Evolutionary conservation across 192 early-diverging fungal genomes (phyloP).

Genomic region (Umbelopsis isabellina): DNA sequence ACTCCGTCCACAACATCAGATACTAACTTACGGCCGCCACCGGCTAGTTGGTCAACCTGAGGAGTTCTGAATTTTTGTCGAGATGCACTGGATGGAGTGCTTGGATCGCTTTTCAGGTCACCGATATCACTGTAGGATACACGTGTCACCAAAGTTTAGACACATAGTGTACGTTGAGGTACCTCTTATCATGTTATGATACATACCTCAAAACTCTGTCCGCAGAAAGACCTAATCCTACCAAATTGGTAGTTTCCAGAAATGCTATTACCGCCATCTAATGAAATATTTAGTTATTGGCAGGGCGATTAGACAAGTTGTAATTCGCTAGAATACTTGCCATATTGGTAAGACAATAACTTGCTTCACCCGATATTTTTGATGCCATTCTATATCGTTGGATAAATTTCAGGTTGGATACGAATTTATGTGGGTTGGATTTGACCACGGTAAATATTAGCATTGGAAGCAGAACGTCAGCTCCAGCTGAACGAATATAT

Average conservation of each 20-base stretch:
- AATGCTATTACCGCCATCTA: slow-evolving; percentile 54
- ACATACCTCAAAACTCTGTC: slow-evolving; percentile 49
- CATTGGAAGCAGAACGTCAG: slow-evolving; percentile 70
- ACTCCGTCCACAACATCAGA: slow-evolving; percentile 56
- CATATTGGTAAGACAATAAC: slow-evolving; percentile 58
- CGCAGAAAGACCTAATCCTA: slow-evolving; percentile 47
- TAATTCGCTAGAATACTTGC: slow-evolving; percentile 21
- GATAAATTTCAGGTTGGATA: slow-evolving; percentile 69
- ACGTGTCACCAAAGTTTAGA: background rate
- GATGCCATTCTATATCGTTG: slow-evolving; percentile 49
- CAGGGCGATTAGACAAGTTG: background rate
- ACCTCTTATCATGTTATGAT: background rate
- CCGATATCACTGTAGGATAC: slow-evolving; percentile 19
- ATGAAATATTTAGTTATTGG: background rate
- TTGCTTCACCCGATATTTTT: slow-evolving; percentile 44
- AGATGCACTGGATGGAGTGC: background rate
- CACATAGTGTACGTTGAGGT: background rate
- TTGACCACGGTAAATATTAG: slow-evolving; percentile 71
- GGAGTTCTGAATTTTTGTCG: slow-evolving; percentile 4
- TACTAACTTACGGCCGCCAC: slow-evolving; percentile 44
- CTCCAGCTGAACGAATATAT: slow-evolving; percentile 35
- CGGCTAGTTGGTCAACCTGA: slow-evolving; percentile 13
- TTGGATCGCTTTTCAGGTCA: background rate
- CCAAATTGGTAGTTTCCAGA: slow-evolving; percentile 49
- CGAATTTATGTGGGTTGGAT: slow-evolving; percentile 67